Evolutionary conservation across 2,329 filamentous ascomycete species (phyloP).

Genomic region (Penicillium sp.): DNA sequence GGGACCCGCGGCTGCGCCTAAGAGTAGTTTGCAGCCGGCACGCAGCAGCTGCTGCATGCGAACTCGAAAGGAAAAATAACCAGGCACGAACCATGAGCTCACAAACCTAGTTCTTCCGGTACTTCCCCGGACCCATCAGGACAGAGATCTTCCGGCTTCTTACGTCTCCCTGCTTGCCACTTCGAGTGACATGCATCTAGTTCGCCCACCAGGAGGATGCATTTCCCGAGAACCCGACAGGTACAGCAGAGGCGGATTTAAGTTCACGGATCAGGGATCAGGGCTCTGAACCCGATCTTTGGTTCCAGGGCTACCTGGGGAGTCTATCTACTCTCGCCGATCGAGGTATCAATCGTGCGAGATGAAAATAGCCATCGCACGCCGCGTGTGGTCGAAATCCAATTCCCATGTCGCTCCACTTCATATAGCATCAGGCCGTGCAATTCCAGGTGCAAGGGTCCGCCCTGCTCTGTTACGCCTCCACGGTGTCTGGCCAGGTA

Average conservation of each 20-base stretch:
- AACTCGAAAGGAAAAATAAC: slow-evolving; percentile 9
- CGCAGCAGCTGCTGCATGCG: slow-evolving; percentile 15
- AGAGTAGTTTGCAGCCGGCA: slow-evolving; percentile 18
- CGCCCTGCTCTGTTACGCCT: neutral
- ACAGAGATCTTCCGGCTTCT: slow-evolving; percentile 12
- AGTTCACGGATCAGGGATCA: slow-evolving; percentile 17
- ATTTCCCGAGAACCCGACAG: slow-evolving; percentile 13
- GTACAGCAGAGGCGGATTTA: slow-evolving; percentile 3
- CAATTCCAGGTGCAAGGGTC: slow-evolving; percentile 11
- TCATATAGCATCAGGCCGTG: slow-evolving; percentile 8
- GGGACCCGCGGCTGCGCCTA: slow-evolving; percentile 18
- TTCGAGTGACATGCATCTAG: slow-evolving; percentile 18
- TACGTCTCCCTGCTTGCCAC: slow-evolving; percentile 13
- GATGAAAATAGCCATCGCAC: neutral
- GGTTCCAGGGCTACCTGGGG: neutral
- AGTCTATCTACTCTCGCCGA: neutral
- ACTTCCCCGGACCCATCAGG: slow-evolving; percentile 18
- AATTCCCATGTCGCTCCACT: slow-evolving; percentile 1
- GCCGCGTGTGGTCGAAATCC: neutral
- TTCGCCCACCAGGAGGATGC: neutral
- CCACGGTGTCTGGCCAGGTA: neutral
- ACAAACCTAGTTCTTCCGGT: slow-evolving; percentile 11
- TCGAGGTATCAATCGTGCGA: slow-evolving; percentile 1
- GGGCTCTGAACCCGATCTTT: slow-evolving; percentile 6
- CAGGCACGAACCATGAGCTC: slow-evolving; percentile 20